Evolutionary conservation across 1,139 yeast species (phyloP).

Genomic region (Kodamaea fungicola): DNA sequence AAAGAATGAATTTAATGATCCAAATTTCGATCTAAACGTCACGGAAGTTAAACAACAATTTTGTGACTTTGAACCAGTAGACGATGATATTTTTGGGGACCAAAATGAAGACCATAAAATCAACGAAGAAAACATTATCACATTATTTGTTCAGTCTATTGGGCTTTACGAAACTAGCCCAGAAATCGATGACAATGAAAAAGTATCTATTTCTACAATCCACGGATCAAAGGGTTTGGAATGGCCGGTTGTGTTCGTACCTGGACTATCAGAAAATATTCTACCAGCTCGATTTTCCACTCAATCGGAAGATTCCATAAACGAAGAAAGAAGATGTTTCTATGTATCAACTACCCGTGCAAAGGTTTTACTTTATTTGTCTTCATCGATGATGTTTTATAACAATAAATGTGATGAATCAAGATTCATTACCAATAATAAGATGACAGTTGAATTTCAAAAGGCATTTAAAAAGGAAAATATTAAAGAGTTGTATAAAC

Average conservation of each 20-base stretch:
- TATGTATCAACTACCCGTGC: conserved; percentile 91
- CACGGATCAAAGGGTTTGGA: conserved; percentile 93
- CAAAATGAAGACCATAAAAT: not conserved
- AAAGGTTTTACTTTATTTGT: conserved; percentile 39
- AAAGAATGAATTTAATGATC: conserved; percentile 25
- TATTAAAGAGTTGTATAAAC: conserved; percentile 17
- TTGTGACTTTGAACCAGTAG: conserved; percentile 43
- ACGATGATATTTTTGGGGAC: conserved; percentile 32
- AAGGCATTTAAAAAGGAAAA: conserved; percentile 16
- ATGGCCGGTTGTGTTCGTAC: conserved; percentile 89
- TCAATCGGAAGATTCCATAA: conserved; percentile 32
- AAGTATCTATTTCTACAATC: conserved; percentile 61
- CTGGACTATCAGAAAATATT: conserved; percentile 59
- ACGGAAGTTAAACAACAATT: conserved; percentile 44
- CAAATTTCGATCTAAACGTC: conserved; percentile 35
- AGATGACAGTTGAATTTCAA: conserved; percentile 12
- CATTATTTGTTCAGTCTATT: conserved; percentile 56
- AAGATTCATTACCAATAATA: conserved; percentile 26
- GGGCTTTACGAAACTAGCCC: conserved; percentile 47
- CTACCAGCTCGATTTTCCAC: conserved; percentile 51
- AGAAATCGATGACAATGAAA: conserved; percentile 11
- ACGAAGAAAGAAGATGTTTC: conserved; percentile 80
- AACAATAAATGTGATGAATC: conserved; percentile 22
- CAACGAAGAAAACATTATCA: conserved; percentile 33
- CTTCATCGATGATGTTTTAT: conserved; percentile 21